A percentile compares a stretch with the other conserved stretches of the same genome.
Evolutionary conservation across 2,329 filamentous ascomycete genomes (phyloP).

Genomic region (Neophaeococcomyces aloes): DNA sequence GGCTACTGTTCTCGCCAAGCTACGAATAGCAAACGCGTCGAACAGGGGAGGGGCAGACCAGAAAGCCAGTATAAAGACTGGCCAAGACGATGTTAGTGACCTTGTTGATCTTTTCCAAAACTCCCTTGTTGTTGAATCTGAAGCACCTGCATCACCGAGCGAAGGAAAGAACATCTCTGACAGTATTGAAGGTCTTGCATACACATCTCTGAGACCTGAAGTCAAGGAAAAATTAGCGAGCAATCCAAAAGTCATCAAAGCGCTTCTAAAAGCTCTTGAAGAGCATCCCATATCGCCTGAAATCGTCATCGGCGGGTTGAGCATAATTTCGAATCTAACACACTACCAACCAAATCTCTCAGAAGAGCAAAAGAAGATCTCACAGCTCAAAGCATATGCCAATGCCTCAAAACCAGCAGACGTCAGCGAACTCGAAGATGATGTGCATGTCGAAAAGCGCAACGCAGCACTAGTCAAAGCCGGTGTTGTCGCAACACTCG

Average conservation of each 20-base stretch:
- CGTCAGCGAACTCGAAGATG: slow-evolving; percentile 59
- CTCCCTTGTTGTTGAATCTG: slow-evolving; percentile 27
- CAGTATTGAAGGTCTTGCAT: slow-evolving; percentile 83
- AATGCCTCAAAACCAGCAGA: slow-evolving; percentile 62
- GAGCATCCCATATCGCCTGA: slow-evolving; percentile 52
- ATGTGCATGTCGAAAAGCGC: slow-evolving; percentile 62
- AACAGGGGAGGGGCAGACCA: slow-evolving; percentile 26
- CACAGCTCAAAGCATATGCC: slow-evolving; percentile 86
- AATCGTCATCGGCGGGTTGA: slow-evolving; percentile 73
- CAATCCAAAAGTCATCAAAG: slow-evolving; percentile 58
- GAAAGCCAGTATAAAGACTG: slow-evolving; percentile 24
- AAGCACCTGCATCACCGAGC: neutral
- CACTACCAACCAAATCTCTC: slow-evolving; percentile 65
- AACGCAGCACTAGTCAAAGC: slow-evolving; percentile 71
- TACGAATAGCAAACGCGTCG: slow-evolving; percentile 27
- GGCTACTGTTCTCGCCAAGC: slow-evolving; percentile 65
- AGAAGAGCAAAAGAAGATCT: slow-evolving; percentile 87
- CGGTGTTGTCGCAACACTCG: slow-evolving; percentile 64
- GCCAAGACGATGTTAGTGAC: slow-evolving; percentile 39
- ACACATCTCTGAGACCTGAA: slow-evolving; percentile 73
- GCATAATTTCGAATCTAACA: slow-evolving; percentile 76
- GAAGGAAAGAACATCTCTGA: slow-evolving; percentile 52
- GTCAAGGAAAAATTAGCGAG: slow-evolving; percentile 71
- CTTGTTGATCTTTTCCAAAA: slow-evolving; percentile 46
- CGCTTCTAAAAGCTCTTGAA: slow-evolving; percentile 46